A percentile compares a stretch with the other conserved stretches of the same genome.
phyloP scores from a whole-genome alignment of 2,329 filamentous ascomycete genomes.

The Aspergillus ibericus region DNA sequence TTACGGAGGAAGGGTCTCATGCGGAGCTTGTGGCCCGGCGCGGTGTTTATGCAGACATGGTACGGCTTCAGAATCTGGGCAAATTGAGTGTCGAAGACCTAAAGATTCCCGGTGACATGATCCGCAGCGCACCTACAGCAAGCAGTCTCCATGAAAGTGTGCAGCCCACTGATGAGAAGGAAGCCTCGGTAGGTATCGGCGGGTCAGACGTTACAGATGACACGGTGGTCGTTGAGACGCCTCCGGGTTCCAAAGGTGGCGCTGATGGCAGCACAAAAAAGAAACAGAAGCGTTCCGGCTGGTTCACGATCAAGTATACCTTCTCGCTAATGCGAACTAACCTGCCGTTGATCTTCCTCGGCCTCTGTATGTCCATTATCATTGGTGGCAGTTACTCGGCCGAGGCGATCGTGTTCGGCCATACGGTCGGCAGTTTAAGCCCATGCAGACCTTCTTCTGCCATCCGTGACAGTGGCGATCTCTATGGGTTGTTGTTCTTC shows the following conservation, averaged over 20 bases:
- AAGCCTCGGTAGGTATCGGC: slow-evolving; percentile 15
- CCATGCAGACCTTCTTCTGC: slow-evolving; percentile 51
- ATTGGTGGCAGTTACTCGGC: slow-evolving; percentile 59
- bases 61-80: slow-evolving; percentile 46
- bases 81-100: slow-evolving; percentile 23
- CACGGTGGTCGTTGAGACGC: slow-evolving; percentile 14
- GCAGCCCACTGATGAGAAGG: slow-evolving; percentile 21
- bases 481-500: slow-evolving; percentile 60
- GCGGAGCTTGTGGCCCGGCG: slow-evolving; percentile 32
- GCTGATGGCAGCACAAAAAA: slow-evolving; percentile 17
- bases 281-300: slow-evolving; percentile 20
- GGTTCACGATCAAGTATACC: slow-evolving; percentile 33
- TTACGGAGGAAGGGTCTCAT: slow-evolving; percentile 38
- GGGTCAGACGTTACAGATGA: slow-evolving; percentile 23
- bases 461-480: slow-evolving; percentile 51
- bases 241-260: slow-evolving; percentile 11
- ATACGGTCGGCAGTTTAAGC: slow-evolving; percentile 57
- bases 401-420: slow-evolving; percentile 59
- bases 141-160: slow-evolving; percentile 8
- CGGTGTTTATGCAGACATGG: slow-evolving; percentile 52
- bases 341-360: slow-evolving; percentile 46
- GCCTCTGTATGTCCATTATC: slow-evolving; percentile 53
- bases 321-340: slow-evolving; percentile 46
- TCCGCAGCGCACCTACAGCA: slow-evolving; percentile 18
- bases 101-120: slow-evolving; percentile 17